Evolutionary conservation across 805 yeast species (phyloP), one percentile per base, ranked within the genome.

Genomic region (Metschnikowia rubicola): DNA sequence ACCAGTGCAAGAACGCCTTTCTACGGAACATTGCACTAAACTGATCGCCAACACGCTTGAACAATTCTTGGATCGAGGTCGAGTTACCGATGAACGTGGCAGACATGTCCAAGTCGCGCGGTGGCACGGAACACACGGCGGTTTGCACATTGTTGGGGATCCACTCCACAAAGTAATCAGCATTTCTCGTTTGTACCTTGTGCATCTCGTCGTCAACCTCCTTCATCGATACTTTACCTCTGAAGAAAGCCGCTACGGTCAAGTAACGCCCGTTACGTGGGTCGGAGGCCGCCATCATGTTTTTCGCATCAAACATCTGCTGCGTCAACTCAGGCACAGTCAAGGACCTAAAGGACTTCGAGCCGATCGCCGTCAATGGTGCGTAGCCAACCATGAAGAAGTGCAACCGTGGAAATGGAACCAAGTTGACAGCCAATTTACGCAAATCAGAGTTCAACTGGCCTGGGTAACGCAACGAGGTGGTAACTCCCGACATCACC

Each of bases 351-450:
- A 90, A 90, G 11, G 88, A 81, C 64, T 85, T 83, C 17, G 96
- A 80, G 46, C 86, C 86, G 57, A 83, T 75, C 8, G 96, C 81
- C 40, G 94, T 84, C 64, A 90, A 78, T 54, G 97, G 97, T 34
- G 97, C 96, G 67, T 87, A 89, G 52, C 96, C 96, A 49, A 88
- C 96, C 84, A 88, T 90, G 71, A 90, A 90, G 77, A 90, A 90
- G 72, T 90, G 97, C 64, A 90, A 80, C 70, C 97, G 83, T 66
- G 96, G 95, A 83, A 89, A 90, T 44, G 97, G 97, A 50, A 90
- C 96, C 71, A 90, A 77, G 73, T 90, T 90, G 50, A 90, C 97
- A 12, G 97, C 97, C 63, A 90, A 78, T 69, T 90, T 90, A 73
- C 96, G 84, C 66, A 90, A 75, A 71, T 90, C 97, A 26, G 95